Percentiles rank a stretch among this genome's conserved stretches.
phyloP scores from a whole-genome alignment of 164 flowering plant species.

The Stephania yunnanensis region DNA sequence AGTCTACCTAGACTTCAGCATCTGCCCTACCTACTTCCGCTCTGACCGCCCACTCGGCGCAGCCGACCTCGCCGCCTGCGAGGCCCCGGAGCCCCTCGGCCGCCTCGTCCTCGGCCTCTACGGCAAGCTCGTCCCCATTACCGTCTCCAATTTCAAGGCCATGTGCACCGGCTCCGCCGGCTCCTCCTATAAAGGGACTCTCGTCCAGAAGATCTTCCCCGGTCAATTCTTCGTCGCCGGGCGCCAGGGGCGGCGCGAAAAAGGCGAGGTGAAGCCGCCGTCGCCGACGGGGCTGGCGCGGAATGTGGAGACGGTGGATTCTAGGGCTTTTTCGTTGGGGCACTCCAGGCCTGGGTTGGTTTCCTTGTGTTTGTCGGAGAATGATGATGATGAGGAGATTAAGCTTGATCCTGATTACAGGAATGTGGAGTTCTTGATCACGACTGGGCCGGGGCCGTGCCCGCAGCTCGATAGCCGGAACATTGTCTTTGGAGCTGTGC shows the following conservation, averaged over 20 bases:
- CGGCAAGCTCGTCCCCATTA: conserved; percentile 72
- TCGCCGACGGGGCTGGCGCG: conserved; percentile 37
- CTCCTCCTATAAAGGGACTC: conserved; percentile 63
- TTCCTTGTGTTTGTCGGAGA: conserved; percentile 77
- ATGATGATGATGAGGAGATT: conserved; percentile 76
- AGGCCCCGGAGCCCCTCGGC: conserved; percentile 61
- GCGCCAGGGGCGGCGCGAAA: conserved; percentile 63
- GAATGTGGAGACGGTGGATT: conserved; percentile 60
- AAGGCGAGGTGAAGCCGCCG: conserved; percentile 61
- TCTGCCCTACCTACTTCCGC: conserved; percentile 71
- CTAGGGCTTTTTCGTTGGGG: conserved; percentile 51
- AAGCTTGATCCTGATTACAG: conserved; percentile 71
- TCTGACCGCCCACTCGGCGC: conserved; percentile 47
- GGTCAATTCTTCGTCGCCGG: conserved; percentile 85
- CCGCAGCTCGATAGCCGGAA: conserved; percentile 75
- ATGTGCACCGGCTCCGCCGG: conserved; percentile 54
- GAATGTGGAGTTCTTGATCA: conserved; percentile 93
- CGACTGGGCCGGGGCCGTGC: conserved; percentile 94
- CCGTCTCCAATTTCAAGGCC: conserved; percentile 81
- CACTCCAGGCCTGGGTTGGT: conserved; percentile 68
- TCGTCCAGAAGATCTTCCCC: conserved; percentile 78
- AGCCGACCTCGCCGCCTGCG: conserved; percentile 42
- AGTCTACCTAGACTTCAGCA: conserved; percentile 74
- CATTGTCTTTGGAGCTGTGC: conserved; percentile 83
- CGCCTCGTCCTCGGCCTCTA: conserved; percentile 86